Evolutionary conservation across 768 basidiomycete species (phyloP).

Genomic region (Termitomyces sp.): DNA sequence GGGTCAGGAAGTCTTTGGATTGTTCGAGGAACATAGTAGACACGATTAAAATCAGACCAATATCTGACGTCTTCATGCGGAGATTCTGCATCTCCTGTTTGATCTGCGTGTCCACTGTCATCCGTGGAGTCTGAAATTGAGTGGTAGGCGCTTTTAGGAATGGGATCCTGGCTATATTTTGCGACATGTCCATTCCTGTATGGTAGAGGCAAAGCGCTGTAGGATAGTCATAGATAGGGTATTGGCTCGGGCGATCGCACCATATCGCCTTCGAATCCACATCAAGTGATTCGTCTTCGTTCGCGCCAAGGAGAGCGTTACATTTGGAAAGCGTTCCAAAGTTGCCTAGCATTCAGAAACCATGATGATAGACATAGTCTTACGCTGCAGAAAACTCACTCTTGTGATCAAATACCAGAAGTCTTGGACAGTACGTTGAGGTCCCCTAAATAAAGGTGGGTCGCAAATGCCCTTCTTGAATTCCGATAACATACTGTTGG

Average conservation of each 20-base stretch:
- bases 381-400: constrained; percentile 28
- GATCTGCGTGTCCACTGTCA: constrained; percentile 2
- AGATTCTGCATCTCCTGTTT: constrained; percentile 2
- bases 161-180: constrained; percentile 46
- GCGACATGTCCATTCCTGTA: constrained; percentile 39
- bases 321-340: constrained; percentile 52
- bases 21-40: constrained; percentile 60
- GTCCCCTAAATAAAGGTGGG: constrained; percentile 29
- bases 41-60: constrained; percentile 67
- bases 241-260: constrained; percentile 10
- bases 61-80: constrained; percentile 35
- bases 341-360: constrained; percentile 39
- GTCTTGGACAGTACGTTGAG: constrained; percentile 51
- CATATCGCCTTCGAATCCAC: constrained; percentile 14
- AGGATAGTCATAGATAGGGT: not conserved
- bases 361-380: not conserved
- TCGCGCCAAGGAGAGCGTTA: constrained; percentile 32
- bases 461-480: not conserved
- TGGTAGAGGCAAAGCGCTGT: not conserved
- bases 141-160: constrained; percentile 54
- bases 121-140: constrained; percentile 25
- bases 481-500: constrained; percentile 32
- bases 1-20: constrained; percentile 59
- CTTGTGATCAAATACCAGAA: constrained; percentile 65
- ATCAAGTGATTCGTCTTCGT: constrained; percentile 16